phyloP scores from a whole-genome alignment of 768 basidiomycete genomes.

The Dentipellis fragilis region DNA sequence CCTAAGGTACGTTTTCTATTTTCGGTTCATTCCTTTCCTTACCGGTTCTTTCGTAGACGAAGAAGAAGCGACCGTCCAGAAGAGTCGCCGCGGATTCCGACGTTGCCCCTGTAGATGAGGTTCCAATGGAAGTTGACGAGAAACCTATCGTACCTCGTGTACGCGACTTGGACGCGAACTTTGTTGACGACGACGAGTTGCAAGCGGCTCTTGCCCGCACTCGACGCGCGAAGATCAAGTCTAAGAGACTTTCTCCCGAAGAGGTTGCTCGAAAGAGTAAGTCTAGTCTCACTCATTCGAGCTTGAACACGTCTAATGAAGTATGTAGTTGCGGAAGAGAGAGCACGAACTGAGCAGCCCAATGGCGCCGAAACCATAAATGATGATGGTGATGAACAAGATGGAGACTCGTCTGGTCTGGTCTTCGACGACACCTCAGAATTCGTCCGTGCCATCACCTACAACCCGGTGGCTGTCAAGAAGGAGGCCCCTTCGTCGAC shows the following conservation, averaged over 20 bases:
- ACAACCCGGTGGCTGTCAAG: conserved; percentile 40
- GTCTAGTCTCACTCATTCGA: conserved; percentile 16
- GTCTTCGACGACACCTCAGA: conserved; percentile 96
- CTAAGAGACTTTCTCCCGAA: conserved; percentile 71
- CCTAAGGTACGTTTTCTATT: conserved; percentile 48
- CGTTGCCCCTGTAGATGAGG: conserved; percentile 30
- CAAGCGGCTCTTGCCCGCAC: conserved; percentile 86
- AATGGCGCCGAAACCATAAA: conserved; percentile 30
- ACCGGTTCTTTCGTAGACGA: conserved; percentile 43
- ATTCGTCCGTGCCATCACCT: conserved; percentile 81
- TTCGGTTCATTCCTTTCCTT: not conserved
- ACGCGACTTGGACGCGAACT: conserved; percentile 75
- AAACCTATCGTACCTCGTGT: conserved; percentile 57
- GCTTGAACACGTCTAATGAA: not conserved
- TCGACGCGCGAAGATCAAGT: conserved; percentile 71
- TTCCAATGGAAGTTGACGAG: conserved; percentile 74
- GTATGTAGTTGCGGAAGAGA: conserved; percentile 52
- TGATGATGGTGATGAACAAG: conserved; percentile 39
- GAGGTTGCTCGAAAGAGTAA: conserved; percentile 70
- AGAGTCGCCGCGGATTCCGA: conserved; percentile 50
- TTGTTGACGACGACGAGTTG: conserved; percentile 97
- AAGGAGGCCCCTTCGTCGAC: conserved; percentile 16
- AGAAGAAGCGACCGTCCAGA: conserved; percentile 81
- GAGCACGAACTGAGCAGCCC: conserved; percentile 39
- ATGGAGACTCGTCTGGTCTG: conserved; percentile 41